These are phyloP conservation scores for Chamaecyparis obtusa DNA, from an alignment of 75 land plant species.

Conservation along the genomic window DNA sequence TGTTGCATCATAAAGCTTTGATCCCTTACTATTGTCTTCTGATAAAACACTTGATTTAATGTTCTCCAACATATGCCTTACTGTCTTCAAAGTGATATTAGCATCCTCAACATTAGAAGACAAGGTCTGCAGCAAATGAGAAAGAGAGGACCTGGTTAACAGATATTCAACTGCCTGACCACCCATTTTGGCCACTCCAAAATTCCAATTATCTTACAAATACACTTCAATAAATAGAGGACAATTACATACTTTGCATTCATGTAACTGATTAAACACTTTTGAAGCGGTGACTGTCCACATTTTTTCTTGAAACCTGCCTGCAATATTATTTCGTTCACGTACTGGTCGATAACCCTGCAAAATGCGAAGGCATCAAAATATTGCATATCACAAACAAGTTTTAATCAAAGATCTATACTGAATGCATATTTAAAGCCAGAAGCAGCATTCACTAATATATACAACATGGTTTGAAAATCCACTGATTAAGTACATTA, in stretches of 20 bases:
- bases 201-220: background rate
- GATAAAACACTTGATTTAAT: constrained; percentile 13
- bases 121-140: constrained; percentile 35
- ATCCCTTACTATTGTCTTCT: constrained; percentile 12
- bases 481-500: background rate
- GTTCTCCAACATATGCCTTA: constrained; percentile 17
- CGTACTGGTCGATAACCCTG: constrained; percentile 86
- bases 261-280: constrained; percentile 17
- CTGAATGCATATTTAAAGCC: background rate
- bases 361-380: background rate
- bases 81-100: constrained; percentile 31
- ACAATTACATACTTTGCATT: constrained; percentile 33
- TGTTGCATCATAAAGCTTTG: constrained; percentile 13
- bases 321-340: constrained; percentile 54
- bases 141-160: background rate
- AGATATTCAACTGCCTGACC: background rate
- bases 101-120: constrained; percentile 69
- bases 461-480: background rate
- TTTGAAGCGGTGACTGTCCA: constrained; percentile 22
- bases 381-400: background rate
- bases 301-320: constrained; percentile 38
- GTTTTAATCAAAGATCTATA: background rate
- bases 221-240: background rate
- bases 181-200: background rate
- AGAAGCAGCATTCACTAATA: background rate